Base-by-base conservation (phyloP, 768 basidiomycete species). In the Mycena epipterygia region DNA sequence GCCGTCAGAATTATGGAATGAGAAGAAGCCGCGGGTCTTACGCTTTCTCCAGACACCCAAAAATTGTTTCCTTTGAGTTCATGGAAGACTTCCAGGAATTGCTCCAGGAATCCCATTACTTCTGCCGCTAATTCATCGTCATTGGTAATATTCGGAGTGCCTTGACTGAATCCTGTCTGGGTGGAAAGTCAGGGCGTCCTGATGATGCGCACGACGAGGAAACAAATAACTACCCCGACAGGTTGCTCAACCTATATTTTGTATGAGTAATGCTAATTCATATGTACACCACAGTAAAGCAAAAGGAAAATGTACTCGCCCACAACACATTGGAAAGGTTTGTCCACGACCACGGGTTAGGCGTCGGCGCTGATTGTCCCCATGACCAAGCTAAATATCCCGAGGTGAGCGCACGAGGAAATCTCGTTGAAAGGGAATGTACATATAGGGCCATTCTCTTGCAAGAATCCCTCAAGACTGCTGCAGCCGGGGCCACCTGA, bases 401-500 rank as follows among this genome's bases (percentile, higher is more conserved):
- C 17, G 5, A 41, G 25, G 27, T 67, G 33, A 72, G 30, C 19
- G 32, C 32, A 13, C 25, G 19, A 21, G 35, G 19, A 56, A 58
- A 16, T 37, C 32, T 48, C 58, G 14, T 61, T 72, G 75, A 74
- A 77, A 69, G 74, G 75, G 57, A 72, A 76, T n/a, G n/a, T 71
- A 84, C 87, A 86, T 29, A 88, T 84, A 6, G 88, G 88, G 32
- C 89, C 88, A 70, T 92, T 92, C 76, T 92, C 92, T 77, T 92
- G 89, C 29, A 93, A 77, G 53, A 89, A 83, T 7, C 90, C 91
- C 77, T 91, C 88, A 7, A 92, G 83, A 19, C 89, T 90, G 23
- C 90, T 90, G 74, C 91, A 92, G 12, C 92, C 91, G 4, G 92
- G 91, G 13, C 91, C 91, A 42, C 91, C 91, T 81, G 78, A 67